These are phyloP conservation scores for Arthroderma sp. DNA, from an alignment of 2,329 filamentous ascomycete genomes.

Conservation along the genomic window DNA sequence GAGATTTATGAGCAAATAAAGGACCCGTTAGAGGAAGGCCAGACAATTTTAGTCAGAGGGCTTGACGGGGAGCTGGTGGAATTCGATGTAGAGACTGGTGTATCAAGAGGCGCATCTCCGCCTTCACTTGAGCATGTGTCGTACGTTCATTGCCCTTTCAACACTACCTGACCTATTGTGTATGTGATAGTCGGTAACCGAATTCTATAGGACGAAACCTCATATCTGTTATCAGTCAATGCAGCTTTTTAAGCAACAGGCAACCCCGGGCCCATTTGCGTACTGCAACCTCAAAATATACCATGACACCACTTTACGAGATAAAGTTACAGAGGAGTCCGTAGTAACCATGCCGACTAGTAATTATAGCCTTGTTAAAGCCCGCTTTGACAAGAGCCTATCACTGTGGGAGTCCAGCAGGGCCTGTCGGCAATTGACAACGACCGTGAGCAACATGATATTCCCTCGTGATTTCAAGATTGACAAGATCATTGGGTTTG, in stretches of 20 bases:
- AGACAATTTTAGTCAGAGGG: not conserved
- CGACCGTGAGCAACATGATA: not conserved
- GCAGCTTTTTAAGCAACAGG: not conserved
- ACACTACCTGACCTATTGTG: not conserved
- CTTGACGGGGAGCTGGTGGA: not conserved
- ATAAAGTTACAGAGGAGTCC: constrained; percentile 6
- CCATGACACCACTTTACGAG: not conserved
- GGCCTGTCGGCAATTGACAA: constrained; percentile 5
- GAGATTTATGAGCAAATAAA: constrained; percentile 4
- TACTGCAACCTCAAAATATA: not conserved
- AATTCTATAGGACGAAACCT: not conserved
- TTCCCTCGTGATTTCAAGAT: not conserved
- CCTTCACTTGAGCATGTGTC: not conserved
- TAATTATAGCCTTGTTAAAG: not conserved
- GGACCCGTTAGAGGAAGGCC: not conserved
- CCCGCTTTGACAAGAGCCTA: not conserved
- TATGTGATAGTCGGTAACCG: not conserved
- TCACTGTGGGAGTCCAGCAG: constrained; percentile 9
- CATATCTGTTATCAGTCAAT: not conserved
- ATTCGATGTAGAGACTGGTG: not conserved
- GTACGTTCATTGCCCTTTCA: not conserved
- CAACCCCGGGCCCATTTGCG: too few species aligned
- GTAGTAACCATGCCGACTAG: too few species aligned
- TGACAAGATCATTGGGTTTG: constrained; percentile 11
- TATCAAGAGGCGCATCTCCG: not conserved